A percentile compares a stretch with the other conserved stretches of the same genome.
These are phyloP conservation scores for Fusarium sp. DNA, from an alignment of 2,329 filamentous ascomycete genomes.

Conservation along the genomic window DNA sequence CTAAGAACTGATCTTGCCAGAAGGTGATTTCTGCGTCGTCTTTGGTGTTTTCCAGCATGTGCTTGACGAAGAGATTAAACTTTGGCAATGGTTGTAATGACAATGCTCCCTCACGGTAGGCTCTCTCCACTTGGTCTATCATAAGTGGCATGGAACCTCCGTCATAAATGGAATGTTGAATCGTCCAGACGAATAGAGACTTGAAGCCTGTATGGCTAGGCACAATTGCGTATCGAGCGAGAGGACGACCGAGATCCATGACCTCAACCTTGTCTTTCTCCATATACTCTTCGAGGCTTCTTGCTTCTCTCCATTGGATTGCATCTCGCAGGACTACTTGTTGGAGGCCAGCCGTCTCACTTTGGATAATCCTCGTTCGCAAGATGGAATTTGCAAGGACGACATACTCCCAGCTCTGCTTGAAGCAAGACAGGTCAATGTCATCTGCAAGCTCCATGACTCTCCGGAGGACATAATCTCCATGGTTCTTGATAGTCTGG, in stretches of 20 bases:
- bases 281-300: background rate
- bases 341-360: background rate
- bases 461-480: constrained; percentile 1
- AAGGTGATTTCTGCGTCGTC: background rate
- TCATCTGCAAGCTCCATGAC: background rate
- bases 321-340: constrained; percentile 3
- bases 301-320: background rate
- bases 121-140: background rate
- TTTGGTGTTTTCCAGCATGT: background rate
- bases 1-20: background rate
- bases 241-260: constrained; percentile 3
- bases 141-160: constrained; percentile 60
- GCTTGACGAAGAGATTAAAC: constrained; percentile 8
- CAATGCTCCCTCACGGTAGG: background rate
- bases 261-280: background rate
- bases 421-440: background rate
- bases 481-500: constrained; percentile 3
- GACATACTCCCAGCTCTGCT: background rate
- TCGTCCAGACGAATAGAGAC: constrained; percentile 27
- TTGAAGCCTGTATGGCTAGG: background rate
- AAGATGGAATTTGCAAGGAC: background rate
- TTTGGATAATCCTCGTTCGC: constrained; percentile 12
- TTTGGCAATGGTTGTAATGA: background rate
- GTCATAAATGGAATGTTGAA: constrained; percentile 60
- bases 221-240: constrained; percentile 1